Evolutionary conservation across 139 green algal genomes (phyloP).

Genomic region (Auxenochlorella pyrenoidosa): DNA sequence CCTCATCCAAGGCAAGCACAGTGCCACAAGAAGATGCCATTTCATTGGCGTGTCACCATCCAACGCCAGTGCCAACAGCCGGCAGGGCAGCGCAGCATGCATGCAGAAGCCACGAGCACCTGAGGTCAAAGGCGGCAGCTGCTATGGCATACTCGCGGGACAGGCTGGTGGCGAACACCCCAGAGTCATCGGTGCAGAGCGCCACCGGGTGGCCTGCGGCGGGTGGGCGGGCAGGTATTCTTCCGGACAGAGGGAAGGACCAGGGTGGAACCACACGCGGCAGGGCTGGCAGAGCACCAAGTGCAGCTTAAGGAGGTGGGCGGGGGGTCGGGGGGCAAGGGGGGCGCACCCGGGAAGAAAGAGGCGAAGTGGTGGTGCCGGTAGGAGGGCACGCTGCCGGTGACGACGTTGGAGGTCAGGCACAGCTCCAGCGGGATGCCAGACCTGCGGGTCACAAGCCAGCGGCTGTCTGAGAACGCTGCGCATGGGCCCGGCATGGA

Average conservation of each 20-base stretch:
- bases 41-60: not conserved
- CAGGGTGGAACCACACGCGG: not conserved
- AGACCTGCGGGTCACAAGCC: not conserved
- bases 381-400: slow-evolving; percentile 63
- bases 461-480: not conserved
- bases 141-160: slow-evolving; percentile 68
- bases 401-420: slow-evolving; percentile 69
- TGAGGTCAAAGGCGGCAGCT: slow-evolving; percentile 54
- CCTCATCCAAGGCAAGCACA: too few species aligned
- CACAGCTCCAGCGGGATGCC: slow-evolving; percentile 85
- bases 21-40: too few species aligned
- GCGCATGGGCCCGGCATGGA: slow-evolving; percentile 47
- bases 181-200: slow-evolving; percentile 86
- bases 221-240: not conserved
- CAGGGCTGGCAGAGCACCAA: too few species aligned
- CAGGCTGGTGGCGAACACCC: slow-evolving; percentile 77
- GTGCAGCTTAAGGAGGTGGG: not conserved
- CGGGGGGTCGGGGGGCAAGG: not conserved
- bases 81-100: too few species aligned
- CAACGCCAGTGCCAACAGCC: not conserved
- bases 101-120: not conserved
- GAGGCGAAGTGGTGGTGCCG: slow-evolving; percentile 77
- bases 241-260: too few species aligned
- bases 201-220: slow-evolving; percentile 72
- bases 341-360: slow-evolving; percentile 41